phyloP scores from a whole-genome alignment of 345 rosid species.

The Trapa incisa region DNA sequence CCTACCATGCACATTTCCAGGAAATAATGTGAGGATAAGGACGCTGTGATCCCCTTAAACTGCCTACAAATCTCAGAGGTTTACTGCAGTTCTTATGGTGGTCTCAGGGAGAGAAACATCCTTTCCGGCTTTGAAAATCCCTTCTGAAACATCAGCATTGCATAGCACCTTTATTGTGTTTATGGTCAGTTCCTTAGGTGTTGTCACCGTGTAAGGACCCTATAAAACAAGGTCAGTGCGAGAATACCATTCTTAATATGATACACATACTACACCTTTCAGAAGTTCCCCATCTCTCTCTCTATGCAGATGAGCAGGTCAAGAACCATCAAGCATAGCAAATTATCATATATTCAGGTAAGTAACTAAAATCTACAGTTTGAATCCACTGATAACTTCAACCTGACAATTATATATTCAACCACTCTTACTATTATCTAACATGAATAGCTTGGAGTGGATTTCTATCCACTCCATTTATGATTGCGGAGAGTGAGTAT shows the following conservation, averaged over 20 bases:
- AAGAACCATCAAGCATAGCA: background rate
- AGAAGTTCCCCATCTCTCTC: too few relatives aligned
- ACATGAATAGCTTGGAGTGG: too few relatives aligned
- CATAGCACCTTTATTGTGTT: conserved; percentile 71
- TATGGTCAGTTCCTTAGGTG: conserved; percentile 47
- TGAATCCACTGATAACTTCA: too few relatives aligned
- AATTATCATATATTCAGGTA: background rate
- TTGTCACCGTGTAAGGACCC: conserved; percentile 75
- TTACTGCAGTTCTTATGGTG: conserved; percentile 50
- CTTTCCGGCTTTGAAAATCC: conserved; percentile 40
- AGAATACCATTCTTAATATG: background rate
- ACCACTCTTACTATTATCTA: too few relatives aligned
- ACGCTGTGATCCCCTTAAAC: conserved; percentile 65
- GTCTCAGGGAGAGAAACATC: conserved; percentile 90
- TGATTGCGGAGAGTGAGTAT: too few relatives aligned
- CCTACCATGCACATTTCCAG: conserved; percentile 78
- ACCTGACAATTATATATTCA: too few relatives aligned
- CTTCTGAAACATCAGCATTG: conserved; percentile 74
- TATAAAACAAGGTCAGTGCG: conserved; percentile 13
- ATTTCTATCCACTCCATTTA: too few relatives aligned
- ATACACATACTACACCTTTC: background rate
- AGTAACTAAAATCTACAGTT: too few relatives aligned
- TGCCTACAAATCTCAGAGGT: conserved; percentile 61
- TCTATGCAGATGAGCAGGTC: too few relatives aligned
- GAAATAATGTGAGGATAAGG: conserved; percentile 80